phyloP scores from a whole-genome alignment of 2,329 filamentous ascomycete species.

The Penicillium sp. region DNA sequence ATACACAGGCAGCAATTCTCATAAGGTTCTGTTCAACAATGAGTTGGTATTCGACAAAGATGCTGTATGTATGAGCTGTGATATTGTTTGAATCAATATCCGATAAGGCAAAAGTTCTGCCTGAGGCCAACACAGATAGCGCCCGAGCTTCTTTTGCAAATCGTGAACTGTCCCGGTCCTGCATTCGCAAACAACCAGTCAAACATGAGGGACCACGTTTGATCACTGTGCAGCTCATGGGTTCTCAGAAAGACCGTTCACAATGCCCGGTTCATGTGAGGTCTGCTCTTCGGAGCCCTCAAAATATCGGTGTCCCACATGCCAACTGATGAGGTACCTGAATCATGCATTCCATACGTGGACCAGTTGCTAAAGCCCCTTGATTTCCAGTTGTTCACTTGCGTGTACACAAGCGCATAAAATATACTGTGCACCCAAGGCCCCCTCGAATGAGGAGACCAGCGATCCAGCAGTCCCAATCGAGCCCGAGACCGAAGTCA shows the following conservation, averaged over 20 bases:
- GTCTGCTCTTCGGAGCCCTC: conserved; percentile 40
- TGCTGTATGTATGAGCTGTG: no score
- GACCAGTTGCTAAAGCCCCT: conserved; percentile 1
- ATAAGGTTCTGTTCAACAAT: no score
- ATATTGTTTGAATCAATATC: background rate
- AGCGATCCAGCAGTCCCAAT: conserved; percentile 12
- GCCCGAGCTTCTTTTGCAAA: conserved; percentile 13
- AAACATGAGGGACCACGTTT: conserved; percentile 19
- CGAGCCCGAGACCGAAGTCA: conserved; percentile 9
- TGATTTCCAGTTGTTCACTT: conserved; percentile 45
- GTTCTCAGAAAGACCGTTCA: conserved; percentile 12
- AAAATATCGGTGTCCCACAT: conserved; percentile 44
- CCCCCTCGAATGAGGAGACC: conserved; percentile 17
- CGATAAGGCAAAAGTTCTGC: background rate
- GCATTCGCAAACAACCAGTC: conserved; percentile 6
- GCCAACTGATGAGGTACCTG: conserved; percentile 39
- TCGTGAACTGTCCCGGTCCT: background rate
- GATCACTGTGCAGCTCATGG: conserved; percentile 13
- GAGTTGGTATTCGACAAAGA: no score
- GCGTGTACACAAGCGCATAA: conserved; percentile 49
- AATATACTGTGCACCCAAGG: conserved; percentile 41
- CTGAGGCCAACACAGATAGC: conserved; percentile 7
- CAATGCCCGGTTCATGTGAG: conserved; percentile 38
- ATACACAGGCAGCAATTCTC: no score
- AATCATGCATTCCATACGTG: background rate